A percentile compares a stretch with the other conserved stretches of the same genome.
Evolutionary conservation across 192 early-diverging fungal species (phyloP).

Genomic region (Coemansia sp.): DNA sequence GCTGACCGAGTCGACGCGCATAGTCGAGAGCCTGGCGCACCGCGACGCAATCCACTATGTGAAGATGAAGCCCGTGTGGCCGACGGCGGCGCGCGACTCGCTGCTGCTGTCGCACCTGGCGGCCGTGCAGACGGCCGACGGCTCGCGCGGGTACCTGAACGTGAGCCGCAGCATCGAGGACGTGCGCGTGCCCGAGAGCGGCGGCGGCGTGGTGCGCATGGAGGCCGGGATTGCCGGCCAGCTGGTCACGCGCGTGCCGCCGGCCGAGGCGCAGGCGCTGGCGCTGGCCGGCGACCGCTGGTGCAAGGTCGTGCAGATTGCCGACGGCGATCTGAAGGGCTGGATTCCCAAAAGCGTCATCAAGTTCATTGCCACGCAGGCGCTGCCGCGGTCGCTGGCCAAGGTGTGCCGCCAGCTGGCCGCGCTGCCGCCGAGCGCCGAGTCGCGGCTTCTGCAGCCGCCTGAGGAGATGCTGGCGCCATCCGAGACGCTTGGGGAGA

Average conservation of each 20-base stretch:
- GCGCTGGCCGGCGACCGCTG: constrained; percentile 16
- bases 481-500: no score
- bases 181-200: constrained; percentile 20
- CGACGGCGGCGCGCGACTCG: constrained; percentile 48
- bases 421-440: constrained; percentile 5
- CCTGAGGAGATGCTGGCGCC: background rate
- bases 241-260: constrained; percentile 18
- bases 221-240: constrained; percentile 50
- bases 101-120: constrained; percentile 40
- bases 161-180: constrained; percentile 46
- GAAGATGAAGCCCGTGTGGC: constrained; percentile 50
- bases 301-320: constrained; percentile 47
- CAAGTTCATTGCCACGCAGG: constrained; percentile 53
- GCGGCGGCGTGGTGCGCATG: constrained; percentile 45
- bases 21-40: constrained; percentile 33
- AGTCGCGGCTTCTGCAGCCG: constrained; percentile 27
- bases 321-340: constrained; percentile 49
- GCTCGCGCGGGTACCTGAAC: constrained; percentile 21
- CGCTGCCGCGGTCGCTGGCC: constrained; percentile 48
- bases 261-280: constrained; percentile 12
- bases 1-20: constrained; percentile 29
- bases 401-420: constrained; percentile 44
- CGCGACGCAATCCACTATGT: constrained; percentile 44
- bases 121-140: background rate
- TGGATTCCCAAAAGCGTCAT: constrained; percentile 52